Evolutionary conservation across 1,284 basidiomycete genomes (phyloP).

Genomic region (Ustilago shanxiensis): DNA sequence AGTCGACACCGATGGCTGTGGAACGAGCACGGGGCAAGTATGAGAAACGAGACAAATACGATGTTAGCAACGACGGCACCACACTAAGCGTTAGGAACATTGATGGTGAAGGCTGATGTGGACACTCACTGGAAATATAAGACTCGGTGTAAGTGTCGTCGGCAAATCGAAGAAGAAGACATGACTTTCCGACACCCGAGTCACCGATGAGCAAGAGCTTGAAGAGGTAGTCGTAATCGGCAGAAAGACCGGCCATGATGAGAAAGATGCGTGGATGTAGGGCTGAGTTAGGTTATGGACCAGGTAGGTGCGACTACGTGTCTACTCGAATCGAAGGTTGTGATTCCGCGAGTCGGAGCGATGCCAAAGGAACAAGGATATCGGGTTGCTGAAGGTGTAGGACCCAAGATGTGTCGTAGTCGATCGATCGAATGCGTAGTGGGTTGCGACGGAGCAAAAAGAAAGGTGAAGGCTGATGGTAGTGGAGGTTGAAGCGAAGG

Average conservation of each 20-base stretch:
- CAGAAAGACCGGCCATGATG: conserved; percentile 63
- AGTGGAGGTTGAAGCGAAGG: conserved; percentile 25
- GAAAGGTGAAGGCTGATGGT: conserved; percentile 11
- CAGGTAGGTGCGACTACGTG: not conserved
- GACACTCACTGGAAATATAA: conserved; percentile 71
- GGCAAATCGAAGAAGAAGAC: conserved; percentile 72
- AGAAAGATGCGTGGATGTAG: not conserved
- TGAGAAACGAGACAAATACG: not conserved
- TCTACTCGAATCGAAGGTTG: not conserved
- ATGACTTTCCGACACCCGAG: conserved; percentile 93
- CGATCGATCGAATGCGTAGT: conserved; percentile 1
- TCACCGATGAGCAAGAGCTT: conserved; percentile 74
- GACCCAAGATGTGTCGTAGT: not conserved
- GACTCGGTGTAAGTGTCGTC: conserved; percentile 73
- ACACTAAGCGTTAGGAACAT: not conserved
- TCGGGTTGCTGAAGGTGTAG: not conserved
- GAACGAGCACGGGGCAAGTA: not conserved
- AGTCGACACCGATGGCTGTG: conserved; percentile 78
- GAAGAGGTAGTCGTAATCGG: conserved; percentile 69
- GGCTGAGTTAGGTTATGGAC: not conserved
- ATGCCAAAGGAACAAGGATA: not conserved
- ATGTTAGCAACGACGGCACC: not conserved
- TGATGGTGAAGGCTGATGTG: not conserved
- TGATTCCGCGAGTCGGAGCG: not conserved
- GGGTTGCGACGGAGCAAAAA: not conserved